A percentile compares a stretch with the other conserved stretches of the same genome.
Evolutionary conservation across 2,329 filamentous ascomycete genomes (phyloP).

Genomic region (Cordyceps farinosa): DNA sequence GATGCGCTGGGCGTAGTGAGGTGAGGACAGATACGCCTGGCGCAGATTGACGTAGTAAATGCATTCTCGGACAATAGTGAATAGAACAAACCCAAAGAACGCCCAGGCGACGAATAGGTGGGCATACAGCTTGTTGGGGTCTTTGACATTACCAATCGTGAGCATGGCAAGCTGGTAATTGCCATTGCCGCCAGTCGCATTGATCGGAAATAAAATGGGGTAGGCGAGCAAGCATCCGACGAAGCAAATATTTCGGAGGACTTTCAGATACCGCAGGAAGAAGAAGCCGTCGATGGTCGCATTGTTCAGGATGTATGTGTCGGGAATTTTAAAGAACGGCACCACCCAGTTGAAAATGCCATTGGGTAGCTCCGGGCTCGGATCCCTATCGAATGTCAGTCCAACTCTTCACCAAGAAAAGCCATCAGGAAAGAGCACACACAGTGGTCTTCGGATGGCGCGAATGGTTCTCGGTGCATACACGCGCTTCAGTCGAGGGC

Average conservation of each 20-base stretch:
- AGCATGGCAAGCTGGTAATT: constrained; percentile 70
- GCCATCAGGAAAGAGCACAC: constrained; percentile 18
- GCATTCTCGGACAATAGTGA: constrained; percentile 79
- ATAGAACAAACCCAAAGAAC: constrained; percentile 81
- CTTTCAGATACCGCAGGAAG: constrained; percentile 66
- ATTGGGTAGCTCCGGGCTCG: constrained; percentile 55
- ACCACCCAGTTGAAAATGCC: constrained; percentile 66
- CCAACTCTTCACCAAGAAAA: constrained; percentile 16
- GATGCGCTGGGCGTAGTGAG: constrained; percentile 75
- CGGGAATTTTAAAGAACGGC: constrained; percentile 63
- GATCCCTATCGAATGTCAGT: constrained; percentile 39
- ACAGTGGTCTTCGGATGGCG: constrained; percentile 44
- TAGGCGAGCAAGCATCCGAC: constrained; percentile 81
- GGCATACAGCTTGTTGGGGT: constrained; percentile 66
- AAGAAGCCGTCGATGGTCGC: constrained; percentile 91
- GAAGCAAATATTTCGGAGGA: constrained; percentile 79
- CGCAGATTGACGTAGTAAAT: constrained; percentile 92
- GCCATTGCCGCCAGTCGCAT: constrained; percentile 71
- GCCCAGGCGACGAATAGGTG: constrained; percentile 78
- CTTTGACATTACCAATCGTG: constrained; percentile 70
- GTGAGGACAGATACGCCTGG: constrained; percentile 88
- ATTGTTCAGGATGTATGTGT: constrained; percentile 81
- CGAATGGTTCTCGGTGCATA: constrained; percentile 53
- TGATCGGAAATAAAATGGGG: constrained; percentile 82
- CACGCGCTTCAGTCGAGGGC: constrained; percentile 47